Evolutionary conservation across 441 rosid genomes (phyloP), one percentile per base, ranked within the genome.

Genomic region (Corymbia citriodora): DNA sequence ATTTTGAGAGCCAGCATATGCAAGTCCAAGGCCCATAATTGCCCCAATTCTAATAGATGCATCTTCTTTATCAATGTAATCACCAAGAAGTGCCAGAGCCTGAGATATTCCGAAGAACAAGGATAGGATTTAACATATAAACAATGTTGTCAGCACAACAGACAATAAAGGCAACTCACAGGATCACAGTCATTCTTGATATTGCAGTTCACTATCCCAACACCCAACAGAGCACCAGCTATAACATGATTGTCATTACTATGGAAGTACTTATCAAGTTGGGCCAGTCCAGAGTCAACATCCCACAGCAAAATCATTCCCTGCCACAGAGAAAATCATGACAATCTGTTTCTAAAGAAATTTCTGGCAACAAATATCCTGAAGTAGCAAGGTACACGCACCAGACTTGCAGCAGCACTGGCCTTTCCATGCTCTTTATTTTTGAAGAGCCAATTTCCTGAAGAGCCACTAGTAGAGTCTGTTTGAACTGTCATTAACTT

Each of bases 401-500:
- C 99, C 97, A 98, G 92, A 95, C 99, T 98, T 82, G 99, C 99
- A 88, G 98, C 98, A 90, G 99, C 99, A 94, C 99, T 98, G 91
- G 96, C 94, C 93, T 98, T 97, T 90, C 98, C 99, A 89, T 97
- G 99, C 88, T 97, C 99, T 92, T 96, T 98, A 91, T 98, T 97
- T 93, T 97, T 98, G 94, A 97, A 97, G 91, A 98, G 98, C 99
- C 99, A 98, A 89, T 94, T 96, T 92, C 95, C 99, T 29, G 99
- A 94, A 82, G 98, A 87, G 90, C 96, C 95, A 90, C 94, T 93
- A 87, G 99, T 92, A 81, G 96, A 86, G 92, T 98, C 99, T 87
- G 98, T 93, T 90, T 93, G 96, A 48, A 94, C 96, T 19, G 99
- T 97, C 99, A 98, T 97, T 90, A 98, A 89, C 93, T 97, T 98